These are phyloP conservation scores for Termitomyces sp. DNA, from an alignment of 1,284 basidiomycete species.

Conservation along the genomic window DNA sequence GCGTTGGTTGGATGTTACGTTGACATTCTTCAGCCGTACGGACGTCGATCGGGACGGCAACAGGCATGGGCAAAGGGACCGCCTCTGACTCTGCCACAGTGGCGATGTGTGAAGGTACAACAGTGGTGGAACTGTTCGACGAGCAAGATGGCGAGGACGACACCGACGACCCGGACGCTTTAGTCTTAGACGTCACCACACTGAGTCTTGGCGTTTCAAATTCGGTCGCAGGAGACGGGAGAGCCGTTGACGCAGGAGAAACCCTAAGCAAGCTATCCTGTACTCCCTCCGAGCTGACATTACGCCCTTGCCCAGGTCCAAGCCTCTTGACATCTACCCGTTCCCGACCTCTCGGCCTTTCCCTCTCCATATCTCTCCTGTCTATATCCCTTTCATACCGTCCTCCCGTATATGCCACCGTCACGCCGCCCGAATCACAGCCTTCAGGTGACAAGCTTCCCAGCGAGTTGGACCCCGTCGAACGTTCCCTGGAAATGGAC, in stretches of 20 bases:
- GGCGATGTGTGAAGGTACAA: constrained; percentile 3
- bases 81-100: background rate
- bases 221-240: background rate
- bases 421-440: constrained; percentile 31
- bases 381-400: constrained; percentile 25
- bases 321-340: constrained; percentile 37
- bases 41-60: constrained; percentile 7
- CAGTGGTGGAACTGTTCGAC: constrained; percentile 11
- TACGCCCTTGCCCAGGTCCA: constrained; percentile 28
- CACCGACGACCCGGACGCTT: constrained; percentile 3
- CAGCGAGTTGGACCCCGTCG: constrained; percentile 35
- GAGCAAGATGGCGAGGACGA: constrained; percentile 17
- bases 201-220: background rate
- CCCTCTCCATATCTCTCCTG: constrained; percentile 21
- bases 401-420: constrained; percentile 27
- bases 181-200: background rate
- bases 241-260: constrained; percentile 11
- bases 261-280: constrained; percentile 17
- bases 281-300: constrained; percentile 41
- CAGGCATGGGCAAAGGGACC: background rate
- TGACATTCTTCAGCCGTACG: constrained; percentile 33
- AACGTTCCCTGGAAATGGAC: constrained; percentile 31
- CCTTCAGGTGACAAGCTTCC: constrained; percentile 61
- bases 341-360: constrained; percentile 37
- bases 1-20: constrained; percentile 35